A percentile compares a stretch with the other conserved stretches of the same genome.
Conservation (phyloP, 2,329 filamentous ascomycete species). For the Elsinoe ampelina region DNA sequence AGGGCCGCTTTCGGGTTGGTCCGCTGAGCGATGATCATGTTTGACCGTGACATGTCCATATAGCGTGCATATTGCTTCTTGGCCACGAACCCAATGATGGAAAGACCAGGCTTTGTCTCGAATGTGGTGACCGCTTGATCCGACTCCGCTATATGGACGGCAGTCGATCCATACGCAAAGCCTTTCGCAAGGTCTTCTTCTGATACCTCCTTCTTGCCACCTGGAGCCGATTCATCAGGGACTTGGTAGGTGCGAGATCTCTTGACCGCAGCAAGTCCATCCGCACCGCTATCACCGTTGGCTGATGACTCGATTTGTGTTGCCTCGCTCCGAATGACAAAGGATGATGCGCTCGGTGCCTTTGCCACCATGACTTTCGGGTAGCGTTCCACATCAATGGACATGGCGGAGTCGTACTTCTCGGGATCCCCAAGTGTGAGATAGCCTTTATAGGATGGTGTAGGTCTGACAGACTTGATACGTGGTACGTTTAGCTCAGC, state of each 20-base stretch:
- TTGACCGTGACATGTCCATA: constrained; percentile 72
- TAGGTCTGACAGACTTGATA: constrained; percentile 65
- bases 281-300: constrained; percentile 30
- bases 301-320: constrained; percentile 44
- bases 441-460: constrained; percentile 68
- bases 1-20: constrained; percentile 74
- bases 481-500: constrained; percentile 68
- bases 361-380: constrained; percentile 73
- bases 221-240: constrained; percentile 61
- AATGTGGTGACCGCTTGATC: constrained; percentile 85
- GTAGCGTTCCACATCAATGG: constrained; percentile 83
- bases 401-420: constrained; percentile 64
- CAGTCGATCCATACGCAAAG: constrained; percentile 86
- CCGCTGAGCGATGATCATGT: constrained; percentile 67
- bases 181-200: constrained; percentile 82
- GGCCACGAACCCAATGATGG: constrained; percentile 79
- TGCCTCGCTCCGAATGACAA: constrained; percentile 48
- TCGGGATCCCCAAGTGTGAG: constrained; percentile 70
- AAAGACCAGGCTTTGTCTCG: constrained; percentile 63
- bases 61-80: constrained; percentile 66
- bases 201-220: constrained; percentile 72
- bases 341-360: constrained; percentile 67
- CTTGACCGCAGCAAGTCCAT: constrained; percentile 59
- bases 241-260: constrained; percentile 73
- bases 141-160: constrained; percentile 77